These are phyloP conservation scores for Rhododendron griersonianum DNA, from an alignment of 148 eudicot genomes.

Conservation along the genomic window DNA sequence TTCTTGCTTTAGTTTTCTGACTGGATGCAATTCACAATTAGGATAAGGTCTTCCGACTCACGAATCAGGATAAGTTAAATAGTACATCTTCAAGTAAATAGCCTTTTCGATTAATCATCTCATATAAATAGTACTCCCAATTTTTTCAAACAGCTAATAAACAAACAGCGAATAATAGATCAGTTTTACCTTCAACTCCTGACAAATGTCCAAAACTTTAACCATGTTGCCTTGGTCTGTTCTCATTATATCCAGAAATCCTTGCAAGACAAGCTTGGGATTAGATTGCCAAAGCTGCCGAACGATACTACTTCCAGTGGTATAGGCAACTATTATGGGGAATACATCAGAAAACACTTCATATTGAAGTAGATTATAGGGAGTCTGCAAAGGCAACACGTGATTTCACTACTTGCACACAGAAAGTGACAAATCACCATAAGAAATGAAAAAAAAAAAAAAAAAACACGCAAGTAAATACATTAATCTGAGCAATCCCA, in stretches of 20 bases:
- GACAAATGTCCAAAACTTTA: constrained; percentile 6
- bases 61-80: no score
- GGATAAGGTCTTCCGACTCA: no score
- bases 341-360: constrained; percentile 10
- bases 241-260: neutral
- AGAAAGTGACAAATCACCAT: neutral
- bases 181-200: constrained; percentile 11
- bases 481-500: constrained; percentile 13
- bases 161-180: neutral
- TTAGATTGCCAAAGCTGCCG: constrained; percentile 9
- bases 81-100: no score
- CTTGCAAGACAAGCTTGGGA: neutral
- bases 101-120: no score
- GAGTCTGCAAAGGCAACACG: constrained; percentile 1
- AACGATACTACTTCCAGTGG: neutral
- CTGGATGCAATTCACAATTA: no score
- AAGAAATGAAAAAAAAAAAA: neutral
- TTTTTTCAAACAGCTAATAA: neutral
- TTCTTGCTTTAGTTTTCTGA: no score
- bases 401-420: neutral
- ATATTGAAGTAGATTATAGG: constrained; percentile 6
- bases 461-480: neutral
- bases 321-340: neutral
- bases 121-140: no score
- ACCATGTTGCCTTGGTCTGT: no score